Conservation (phyloP, 257 asterid species). For the Orobanche coerulescens region DNA sequence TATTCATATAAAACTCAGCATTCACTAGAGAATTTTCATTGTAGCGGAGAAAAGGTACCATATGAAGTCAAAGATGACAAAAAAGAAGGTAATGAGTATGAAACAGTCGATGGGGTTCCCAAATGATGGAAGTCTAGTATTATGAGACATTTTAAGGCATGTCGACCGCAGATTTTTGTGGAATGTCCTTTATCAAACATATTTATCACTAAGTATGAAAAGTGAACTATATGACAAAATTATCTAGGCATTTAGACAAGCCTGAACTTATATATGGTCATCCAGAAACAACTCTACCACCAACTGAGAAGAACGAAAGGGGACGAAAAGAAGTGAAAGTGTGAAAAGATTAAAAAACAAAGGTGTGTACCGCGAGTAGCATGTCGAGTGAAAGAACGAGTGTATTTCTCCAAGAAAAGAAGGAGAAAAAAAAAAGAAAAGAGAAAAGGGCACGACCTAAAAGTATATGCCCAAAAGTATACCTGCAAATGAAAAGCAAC, state of each 20-base stretch:
- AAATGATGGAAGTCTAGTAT: not conserved
- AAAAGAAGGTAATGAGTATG: not conserved
- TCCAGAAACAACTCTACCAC: not conserved
- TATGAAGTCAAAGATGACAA: not conserved
- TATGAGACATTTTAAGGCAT: not conserved
- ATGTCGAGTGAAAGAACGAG: not conserved
- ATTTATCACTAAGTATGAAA: not conserved
- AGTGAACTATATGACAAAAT: not conserved
- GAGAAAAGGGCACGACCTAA: not conserved
- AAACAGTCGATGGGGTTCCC: not conserved
- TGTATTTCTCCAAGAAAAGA: not conserved
- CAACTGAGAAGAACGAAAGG: not conserved
- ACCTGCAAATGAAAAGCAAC: slow-evolving; percentile 96
- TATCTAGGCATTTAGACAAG: not conserved
- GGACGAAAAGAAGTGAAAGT: not conserved
- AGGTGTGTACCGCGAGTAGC: not conserved
- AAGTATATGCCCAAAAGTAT: slow-evolving; percentile 14
- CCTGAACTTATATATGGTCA: not conserved
- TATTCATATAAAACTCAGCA: too few species aligned
- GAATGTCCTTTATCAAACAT: not conserved
- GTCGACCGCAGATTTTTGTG: not conserved
- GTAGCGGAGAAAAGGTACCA: not conserved
- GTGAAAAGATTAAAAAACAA: not conserved
- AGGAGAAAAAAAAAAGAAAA: not conserved
- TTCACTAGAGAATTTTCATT: not conserved